Base-by-base conservation (phyloP, 352 stramenopile genomes). In the Phytopythium vexans region DNA sequence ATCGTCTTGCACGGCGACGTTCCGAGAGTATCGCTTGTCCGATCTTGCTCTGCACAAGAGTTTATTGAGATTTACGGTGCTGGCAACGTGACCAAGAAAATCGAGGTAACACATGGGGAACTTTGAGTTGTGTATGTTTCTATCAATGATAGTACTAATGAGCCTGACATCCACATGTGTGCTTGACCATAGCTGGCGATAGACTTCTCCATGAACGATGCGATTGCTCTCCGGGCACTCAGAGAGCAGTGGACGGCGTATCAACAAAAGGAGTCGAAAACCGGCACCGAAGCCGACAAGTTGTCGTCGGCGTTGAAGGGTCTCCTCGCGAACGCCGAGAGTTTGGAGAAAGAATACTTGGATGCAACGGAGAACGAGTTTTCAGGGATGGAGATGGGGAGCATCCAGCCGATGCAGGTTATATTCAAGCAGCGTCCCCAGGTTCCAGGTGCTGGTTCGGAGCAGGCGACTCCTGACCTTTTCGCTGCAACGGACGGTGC, bases 351-450 rank as follows among this genome's bases (percentile, higher is more conserved):
- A 16, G 62, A 82, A 27, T 75, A 83, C 51, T 66, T 64, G 14
- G 63, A 72, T 34, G 49, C 65, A 16, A 53, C 41, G 9, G 62
- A 82, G 31, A 68, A 71, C 44, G 57, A 65, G 40, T 40, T 68
- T 8, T 52, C 64, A 39, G 62, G 56, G n/a, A 62, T 54, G 4
- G 53, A 50, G 37, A 52, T 71, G 41, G n/a, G 35, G 9, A 41
- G 58, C 31, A 62, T 58, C 35, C 55, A 78, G 40, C 85, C 82
- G 34, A 62, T 92, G 33, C 85, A 94, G 62, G 58, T 94, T 49
- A 88, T 94, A 27, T 94, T 91, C 58, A 92, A 92, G 57, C 85
- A 92, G 45, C 78, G 85, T 31, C 80, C 81, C 21, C 81, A 92
- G 41, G 48, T 60, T 31, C 52, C 48, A 9, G 42, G 37, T 21